Conservation (phyloP, 2,329 filamentous ascomycete species). For the Leptographium procerum region DNA sequence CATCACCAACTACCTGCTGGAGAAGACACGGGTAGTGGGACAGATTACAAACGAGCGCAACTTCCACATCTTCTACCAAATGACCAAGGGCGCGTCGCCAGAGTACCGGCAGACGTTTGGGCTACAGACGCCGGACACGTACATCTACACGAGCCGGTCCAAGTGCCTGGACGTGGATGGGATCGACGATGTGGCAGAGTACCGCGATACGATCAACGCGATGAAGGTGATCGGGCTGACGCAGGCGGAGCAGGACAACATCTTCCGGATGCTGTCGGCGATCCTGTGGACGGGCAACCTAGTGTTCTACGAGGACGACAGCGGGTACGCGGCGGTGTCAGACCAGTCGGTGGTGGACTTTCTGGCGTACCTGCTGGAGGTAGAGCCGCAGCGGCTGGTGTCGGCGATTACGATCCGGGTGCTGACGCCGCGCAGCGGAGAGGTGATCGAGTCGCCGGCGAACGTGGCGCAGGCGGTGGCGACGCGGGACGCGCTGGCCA, state of each 20-base stretch:
- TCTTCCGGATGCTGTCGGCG: constrained; percentile 88
- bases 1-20: constrained; percentile 95
- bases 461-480: constrained; percentile 79
- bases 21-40: constrained; percentile 89
- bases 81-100: constrained; percentile 85
- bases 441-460: constrained; percentile 63
- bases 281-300: constrained; percentile 94
- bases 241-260: constrained; percentile 84
- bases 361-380: constrained; percentile 85
- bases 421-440: constrained; percentile 56
- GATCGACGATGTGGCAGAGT: constrained; percentile 85
- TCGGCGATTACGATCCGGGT: constrained; percentile 84
- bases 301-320: constrained; percentile 78
- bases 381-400: constrained; percentile 67
- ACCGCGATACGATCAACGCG: constrained; percentile 78
- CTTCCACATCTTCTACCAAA: constrained; percentile 99
- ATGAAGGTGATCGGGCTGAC: constrained; percentile 90
- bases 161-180: constrained; percentile 92
- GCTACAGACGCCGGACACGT: constrained; percentile 82
- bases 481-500: constrained; percentile 82
- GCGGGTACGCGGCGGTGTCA: constrained; percentile 73
- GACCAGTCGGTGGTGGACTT: constrained; percentile 93
- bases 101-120: constrained; percentile 82
- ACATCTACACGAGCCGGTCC: constrained; percentile 84
- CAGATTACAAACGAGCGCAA: constrained; percentile 94